Conservation (phyloP, 345 rosid species). For the Moringa oleifera region DNA sequence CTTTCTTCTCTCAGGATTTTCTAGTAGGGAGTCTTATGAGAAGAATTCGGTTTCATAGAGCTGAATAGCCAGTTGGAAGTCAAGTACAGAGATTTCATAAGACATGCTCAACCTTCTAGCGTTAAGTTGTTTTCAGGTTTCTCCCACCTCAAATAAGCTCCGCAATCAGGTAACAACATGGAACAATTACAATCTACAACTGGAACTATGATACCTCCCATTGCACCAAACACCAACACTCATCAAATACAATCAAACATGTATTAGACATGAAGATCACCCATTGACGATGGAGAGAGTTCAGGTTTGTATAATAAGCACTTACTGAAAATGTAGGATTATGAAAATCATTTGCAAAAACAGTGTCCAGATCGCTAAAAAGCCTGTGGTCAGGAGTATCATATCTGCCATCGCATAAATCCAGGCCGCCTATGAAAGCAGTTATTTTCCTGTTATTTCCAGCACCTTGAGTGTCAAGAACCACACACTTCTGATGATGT, state of each 20-base stretch:
- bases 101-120: background rate
- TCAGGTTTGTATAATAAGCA: background rate
- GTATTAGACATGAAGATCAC: constrained; percentile 3
- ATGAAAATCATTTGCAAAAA: constrained; percentile 50
- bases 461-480: constrained; percentile 51
- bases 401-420: constrained; percentile 71
- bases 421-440: constrained; percentile 65
- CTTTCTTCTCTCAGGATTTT: too few relatives aligned
- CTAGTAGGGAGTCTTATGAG: too few relatives aligned
- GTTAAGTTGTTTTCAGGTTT: background rate
- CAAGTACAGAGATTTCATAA: too few relatives aligned
- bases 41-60: too few relatives aligned
- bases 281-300: too few relatives aligned
- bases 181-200: background rate
- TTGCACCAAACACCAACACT: background rate
- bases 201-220: background rate
- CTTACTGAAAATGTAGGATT: constrained; percentile 63
- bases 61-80: too few relatives aligned
- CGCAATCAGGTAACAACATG: background rate
- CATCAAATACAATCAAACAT: constrained; percentile 3
- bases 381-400: constrained; percentile 76
- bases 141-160: background rate
- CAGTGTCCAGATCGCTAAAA: constrained; percentile 40
- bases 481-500: constrained; percentile 70
- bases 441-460: constrained; percentile 58